Percentiles rank a stretch among this genome's conserved stretches.
Evolutionary conservation across 225 moss, liverwort and hornwort species (phyloP).

Genomic region (Straminergon stramineum): DNA sequence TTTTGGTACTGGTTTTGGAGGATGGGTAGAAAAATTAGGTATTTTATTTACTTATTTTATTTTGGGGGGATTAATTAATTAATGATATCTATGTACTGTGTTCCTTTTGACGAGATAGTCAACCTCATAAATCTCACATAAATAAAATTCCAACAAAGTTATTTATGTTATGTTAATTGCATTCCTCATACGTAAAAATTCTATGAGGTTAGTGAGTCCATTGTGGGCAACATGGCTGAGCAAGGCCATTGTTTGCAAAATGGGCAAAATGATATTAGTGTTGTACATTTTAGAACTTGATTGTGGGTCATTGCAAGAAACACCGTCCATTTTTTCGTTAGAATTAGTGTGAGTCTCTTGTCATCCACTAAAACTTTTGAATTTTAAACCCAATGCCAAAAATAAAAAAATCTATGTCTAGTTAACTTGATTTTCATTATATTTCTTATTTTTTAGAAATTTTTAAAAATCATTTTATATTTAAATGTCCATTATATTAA

Average conservation of each 20-base stretch:
- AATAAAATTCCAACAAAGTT: background rate
- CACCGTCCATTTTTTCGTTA: too few relatives aligned
- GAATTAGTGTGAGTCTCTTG: too few relatives aligned
- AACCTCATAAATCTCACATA: background rate
- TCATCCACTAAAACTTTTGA: too few relatives aligned
- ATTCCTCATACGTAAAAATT: background rate
- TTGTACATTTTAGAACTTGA: background rate
- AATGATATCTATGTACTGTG: background rate
- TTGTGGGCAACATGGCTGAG: background rate
- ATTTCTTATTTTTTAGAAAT: too few relatives aligned
- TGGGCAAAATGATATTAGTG: background rate
- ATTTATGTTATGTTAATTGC: background rate
- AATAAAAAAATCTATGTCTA: too few relatives aligned
- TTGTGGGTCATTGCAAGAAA: too few relatives aligned
- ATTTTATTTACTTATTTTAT: background rate
- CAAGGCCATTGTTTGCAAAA: too few relatives aligned
- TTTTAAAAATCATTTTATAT: too few relatives aligned
- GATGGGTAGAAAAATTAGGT: rapidly evolving
- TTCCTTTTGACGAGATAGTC: background rate
- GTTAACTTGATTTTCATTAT: too few relatives aligned
- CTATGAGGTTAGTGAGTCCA: background rate
- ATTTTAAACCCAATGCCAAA: too few relatives aligned
- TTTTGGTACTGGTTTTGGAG: rapidly evolving
- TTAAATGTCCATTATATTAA: too few relatives aligned
- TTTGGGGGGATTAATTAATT: background rate